Conservation (phyloP, 192 early-diverging fungal genomes). For the Pilaira anomala region DNA sequence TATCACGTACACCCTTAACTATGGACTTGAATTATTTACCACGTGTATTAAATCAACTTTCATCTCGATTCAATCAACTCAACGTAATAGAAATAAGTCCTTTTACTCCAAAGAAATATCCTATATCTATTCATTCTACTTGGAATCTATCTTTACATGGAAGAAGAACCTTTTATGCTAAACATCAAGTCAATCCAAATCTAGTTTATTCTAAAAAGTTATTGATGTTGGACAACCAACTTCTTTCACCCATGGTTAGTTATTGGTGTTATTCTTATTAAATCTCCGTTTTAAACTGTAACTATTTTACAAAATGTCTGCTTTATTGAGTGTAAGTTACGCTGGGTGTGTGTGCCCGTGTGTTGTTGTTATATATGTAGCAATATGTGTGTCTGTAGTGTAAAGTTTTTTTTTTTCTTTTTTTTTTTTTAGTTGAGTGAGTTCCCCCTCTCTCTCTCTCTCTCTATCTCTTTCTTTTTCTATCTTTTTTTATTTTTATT, state of each 20-base stretch:
- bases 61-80: neutral
- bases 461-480: too few species aligned
- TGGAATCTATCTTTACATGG: conserved; percentile 4
- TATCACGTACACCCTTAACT: conserved; percentile 3
- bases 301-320: too few species aligned
- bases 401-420: too few species aligned
- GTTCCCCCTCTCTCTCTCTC: too few species aligned
- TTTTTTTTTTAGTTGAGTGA: too few species aligned
- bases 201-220: conserved; percentile 8
- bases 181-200: neutral
- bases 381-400: too few species aligned
- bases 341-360: too few species aligned
- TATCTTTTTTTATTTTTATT: too few species aligned
- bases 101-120: neutral
- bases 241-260: conserved; percentile 10
- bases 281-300: neutral
- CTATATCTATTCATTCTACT: neutral
- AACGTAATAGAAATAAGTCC: conserved; percentile 17
- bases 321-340: too few species aligned
- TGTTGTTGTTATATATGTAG: too few species aligned
- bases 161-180: conserved; percentile 3
- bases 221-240: neutral
- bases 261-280: conserved; percentile 20
- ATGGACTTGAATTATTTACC: conserved; percentile 1
- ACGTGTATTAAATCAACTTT: conserved; percentile 2